Evolutionary conservation across 805 yeast genomes (phyloP).

Genomic region (Metschnikowia proteae): DNA sequence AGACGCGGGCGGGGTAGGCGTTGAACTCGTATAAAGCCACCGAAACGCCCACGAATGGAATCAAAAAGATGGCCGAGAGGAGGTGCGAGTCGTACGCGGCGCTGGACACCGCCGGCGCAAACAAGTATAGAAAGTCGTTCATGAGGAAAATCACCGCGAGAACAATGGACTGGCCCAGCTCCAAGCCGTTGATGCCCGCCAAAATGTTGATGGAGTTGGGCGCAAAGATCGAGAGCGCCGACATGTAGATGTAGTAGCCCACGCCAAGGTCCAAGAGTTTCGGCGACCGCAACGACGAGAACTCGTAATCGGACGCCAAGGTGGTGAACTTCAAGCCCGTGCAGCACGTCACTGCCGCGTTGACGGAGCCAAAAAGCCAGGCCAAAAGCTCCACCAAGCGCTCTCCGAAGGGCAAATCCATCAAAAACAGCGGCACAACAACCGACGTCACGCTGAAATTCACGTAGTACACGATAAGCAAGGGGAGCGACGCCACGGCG

Average conservation of each 20-base stretch:
- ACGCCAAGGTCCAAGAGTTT: slow-evolving; percentile 68
- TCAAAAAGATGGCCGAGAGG: slow-evolving; percentile 69
- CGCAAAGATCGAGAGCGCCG: slow-evolving; percentile 83
- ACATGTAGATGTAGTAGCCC: slow-evolving; percentile 86
- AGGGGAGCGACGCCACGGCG: slow-evolving; percentile 88
- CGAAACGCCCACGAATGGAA: slow-evolving; percentile 87
- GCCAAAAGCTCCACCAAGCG: slow-evolving; percentile 20
- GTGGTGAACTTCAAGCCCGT: slow-evolving; percentile 41
- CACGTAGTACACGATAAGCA: slow-evolving; percentile 84
- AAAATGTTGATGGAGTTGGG: slow-evolving; percentile 94
- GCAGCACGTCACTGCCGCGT: slow-evolving; percentile 27
- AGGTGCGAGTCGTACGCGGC: slow-evolving; percentile 77
- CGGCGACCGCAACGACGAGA: slow-evolving; percentile 34
- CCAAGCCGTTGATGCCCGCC: slow-evolving; percentile 96
- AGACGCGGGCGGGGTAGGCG: slow-evolving; percentile 88
- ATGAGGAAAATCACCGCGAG: slow-evolving; percentile 64
- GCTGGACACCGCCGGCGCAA: slow-evolving; percentile 36
- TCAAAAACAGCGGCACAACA: slow-evolving; percentile 69
- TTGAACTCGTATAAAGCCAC: slow-evolving; percentile 71
- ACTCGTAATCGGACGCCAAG: slow-evolving; percentile 28
- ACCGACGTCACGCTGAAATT: slow-evolving; percentile 92
- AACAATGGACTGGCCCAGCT: slow-evolving; percentile 90
- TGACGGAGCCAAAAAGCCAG: slow-evolving; percentile 25
- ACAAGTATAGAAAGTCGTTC: slow-evolving; percentile 72
- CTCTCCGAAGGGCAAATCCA: slow-evolving; percentile 30